phyloP scores from a whole-genome alignment of 2,329 filamentous ascomycete genomes.

The Incumbomyces delicatus region DNA sequence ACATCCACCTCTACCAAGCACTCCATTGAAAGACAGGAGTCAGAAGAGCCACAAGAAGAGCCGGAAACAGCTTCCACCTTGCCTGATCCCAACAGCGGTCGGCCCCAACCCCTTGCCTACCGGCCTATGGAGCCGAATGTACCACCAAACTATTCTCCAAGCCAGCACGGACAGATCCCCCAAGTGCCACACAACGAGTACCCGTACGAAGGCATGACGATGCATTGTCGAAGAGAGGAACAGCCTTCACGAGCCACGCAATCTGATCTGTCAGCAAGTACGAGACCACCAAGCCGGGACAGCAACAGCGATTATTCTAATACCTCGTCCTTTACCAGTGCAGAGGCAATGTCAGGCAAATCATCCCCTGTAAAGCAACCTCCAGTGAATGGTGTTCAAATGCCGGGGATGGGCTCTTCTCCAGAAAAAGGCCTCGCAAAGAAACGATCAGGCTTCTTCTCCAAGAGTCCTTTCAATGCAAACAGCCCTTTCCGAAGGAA shows the following conservation, averaged over 20 bases:
- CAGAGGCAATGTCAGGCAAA: constrained; percentile 66
- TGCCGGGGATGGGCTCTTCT: constrained; percentile 29
- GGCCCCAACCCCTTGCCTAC: constrained; percentile 19
- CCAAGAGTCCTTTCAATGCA: constrained; percentile 64
- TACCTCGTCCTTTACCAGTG: constrained; percentile 77
- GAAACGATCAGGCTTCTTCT: constrained; percentile 78
- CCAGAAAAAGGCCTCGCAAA: constrained; percentile 57
- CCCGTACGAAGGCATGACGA: constrained; percentile 91
- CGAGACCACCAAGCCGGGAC: constrained; percentile 72
- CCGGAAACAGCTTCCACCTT: constrained; percentile 10
- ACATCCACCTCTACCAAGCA: constrained; percentile 10
- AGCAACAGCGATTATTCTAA: constrained; percentile 87
- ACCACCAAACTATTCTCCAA: constrained; percentile 41
- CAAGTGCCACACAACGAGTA: constrained; percentile 85
- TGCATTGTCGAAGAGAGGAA: constrained; percentile 75
- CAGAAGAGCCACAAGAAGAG: constrained; percentile 15
- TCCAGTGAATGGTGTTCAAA: constrained; percentile 29
- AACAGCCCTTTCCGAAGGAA: constrained; percentile 87
- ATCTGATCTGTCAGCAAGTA: constrained; percentile 54
- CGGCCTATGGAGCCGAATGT: constrained; percentile 18
- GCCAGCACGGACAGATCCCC: constrained; percentile 56
- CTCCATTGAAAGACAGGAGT: constrained; percentile 8
- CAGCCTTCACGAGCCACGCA: constrained; percentile 53
- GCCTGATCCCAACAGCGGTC: constrained; percentile 16
- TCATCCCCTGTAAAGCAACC: constrained; percentile 59